phyloP scores from a whole-genome alignment of 2,329 filamentous ascomycete genomes.

The Penicillium aurantiogriseum region DNA sequence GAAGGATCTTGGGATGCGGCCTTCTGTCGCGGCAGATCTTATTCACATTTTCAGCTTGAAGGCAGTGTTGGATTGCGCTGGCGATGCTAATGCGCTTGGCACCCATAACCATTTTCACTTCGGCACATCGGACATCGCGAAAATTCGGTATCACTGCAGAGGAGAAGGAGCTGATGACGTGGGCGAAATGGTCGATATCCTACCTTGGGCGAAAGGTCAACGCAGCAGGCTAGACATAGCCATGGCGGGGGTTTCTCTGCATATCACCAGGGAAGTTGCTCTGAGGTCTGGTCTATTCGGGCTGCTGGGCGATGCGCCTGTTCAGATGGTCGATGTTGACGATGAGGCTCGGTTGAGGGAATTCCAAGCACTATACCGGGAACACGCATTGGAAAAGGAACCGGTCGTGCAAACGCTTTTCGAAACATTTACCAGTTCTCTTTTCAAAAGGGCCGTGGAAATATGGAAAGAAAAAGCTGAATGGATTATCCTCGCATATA shows the following conservation, averaged over 20 bases:
- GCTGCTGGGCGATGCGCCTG: constrained; percentile 6
- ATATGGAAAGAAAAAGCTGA: neutral
- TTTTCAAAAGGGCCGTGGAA: neutral
- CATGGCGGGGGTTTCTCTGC: no score
- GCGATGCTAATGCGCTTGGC: neutral
- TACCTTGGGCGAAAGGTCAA: no score
- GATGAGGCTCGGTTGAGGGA: neutral
- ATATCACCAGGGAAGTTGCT: neutral
- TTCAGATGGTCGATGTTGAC: constrained; percentile 5
- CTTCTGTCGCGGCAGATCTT: neutral
- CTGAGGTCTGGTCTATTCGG: constrained; percentile 1
- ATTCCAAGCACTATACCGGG: neutral
- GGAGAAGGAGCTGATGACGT: no score
- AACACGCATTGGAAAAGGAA: neutral
- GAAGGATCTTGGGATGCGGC: neutral
- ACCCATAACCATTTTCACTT: no score
- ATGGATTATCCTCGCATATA: neutral
- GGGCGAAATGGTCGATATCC: no score
- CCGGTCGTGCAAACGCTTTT: neutral
- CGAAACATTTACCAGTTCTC: neutral
- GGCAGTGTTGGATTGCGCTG: neutral
- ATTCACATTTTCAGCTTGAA: neutral
- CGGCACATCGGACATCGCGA: no score
- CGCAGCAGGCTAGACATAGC: no score
- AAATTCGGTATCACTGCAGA: no score